Evolutionary conservation across 2,329 filamentous ascomycete genomes (phyloP).

Genomic region (Aspergillus uvarum): DNA sequence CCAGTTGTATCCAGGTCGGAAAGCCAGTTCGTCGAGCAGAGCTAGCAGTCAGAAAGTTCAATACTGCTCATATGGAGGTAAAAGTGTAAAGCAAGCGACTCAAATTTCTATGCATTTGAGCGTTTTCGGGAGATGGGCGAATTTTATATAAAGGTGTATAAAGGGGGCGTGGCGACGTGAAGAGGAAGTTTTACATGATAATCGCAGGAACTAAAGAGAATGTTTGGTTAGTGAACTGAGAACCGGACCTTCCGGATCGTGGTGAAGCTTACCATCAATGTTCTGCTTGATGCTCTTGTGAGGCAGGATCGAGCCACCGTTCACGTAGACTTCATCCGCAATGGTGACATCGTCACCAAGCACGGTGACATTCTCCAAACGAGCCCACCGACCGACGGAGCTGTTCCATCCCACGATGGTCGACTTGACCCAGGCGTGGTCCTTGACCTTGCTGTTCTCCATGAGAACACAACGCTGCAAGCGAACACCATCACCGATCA

Average conservation of each 20-base stretch:
- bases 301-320: slow-evolving; percentile 89
- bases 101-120: slow-evolving; percentile 39
- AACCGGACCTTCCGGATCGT: neutral
- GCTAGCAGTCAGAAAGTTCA: neutral
- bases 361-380: slow-evolving; percentile 96
- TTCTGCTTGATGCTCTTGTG: slow-evolving; percentile 99
- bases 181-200: slow-evolving; percentile 46
- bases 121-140: slow-evolving; percentile 27
- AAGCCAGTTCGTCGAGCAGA: slow-evolving; percentile 8
- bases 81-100: slow-evolving; percentile 34
- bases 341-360: slow-evolving; percentile 97
- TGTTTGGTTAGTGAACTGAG: slow-evolving; percentile 8
- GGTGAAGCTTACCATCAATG: slow-evolving; percentile 68
- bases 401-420: slow-evolving; percentile 99
- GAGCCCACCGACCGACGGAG: slow-evolving; percentile 90
- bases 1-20: slow-evolving; percentile 5
- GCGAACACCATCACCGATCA: slow-evolving; percentile 89
- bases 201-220: slow-evolving; percentile 44
- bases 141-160: slow-evolving; percentile 23
- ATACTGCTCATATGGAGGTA: slow-evolving; percentile 21
- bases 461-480: slow-evolving; percentile 91
- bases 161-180: slow-evolving; percentile 29
- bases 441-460: slow-evolving; percentile 89
- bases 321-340: slow-evolving; percentile 97
- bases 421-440: slow-evolving; percentile 98